phyloP scores from a whole-genome alignment of 2,329 filamentous ascomycete species.

The Aspergillus carbonarius region DNA sequence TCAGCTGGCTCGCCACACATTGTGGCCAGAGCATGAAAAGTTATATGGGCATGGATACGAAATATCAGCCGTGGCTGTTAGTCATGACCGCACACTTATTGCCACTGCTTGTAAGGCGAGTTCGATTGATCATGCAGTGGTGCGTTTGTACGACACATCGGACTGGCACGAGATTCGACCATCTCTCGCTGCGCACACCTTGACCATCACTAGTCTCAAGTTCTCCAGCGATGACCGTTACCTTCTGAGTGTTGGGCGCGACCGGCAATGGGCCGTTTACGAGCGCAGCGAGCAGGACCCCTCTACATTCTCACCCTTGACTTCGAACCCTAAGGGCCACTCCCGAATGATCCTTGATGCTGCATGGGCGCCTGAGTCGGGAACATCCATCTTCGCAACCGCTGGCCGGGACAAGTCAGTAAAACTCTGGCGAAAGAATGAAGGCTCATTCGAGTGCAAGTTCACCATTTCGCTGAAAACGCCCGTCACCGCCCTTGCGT shows the following conservation, averaged over 20 bases:
- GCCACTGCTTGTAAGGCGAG: slow-evolving; percentile 93
- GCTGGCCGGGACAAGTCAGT: slow-evolving; percentile 86
- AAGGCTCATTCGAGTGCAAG: slow-evolving; percentile 52
- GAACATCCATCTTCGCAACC: slow-evolving; percentile 68
- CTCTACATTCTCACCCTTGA: slow-evolving; percentile 56
- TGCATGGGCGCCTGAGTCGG: slow-evolving; percentile 67
- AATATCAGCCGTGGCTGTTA: slow-evolving; percentile 81
- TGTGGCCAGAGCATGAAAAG: slow-evolving; percentile 96
- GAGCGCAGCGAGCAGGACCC: slow-evolving; percentile 46
- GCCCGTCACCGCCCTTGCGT: slow-evolving; percentile 71
- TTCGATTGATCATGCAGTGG: slow-evolving; percentile 89
- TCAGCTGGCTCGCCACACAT: slow-evolving; percentile 79
- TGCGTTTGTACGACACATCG: slow-evolving; percentile 82
- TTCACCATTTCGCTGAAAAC: slow-evolving; percentile 55
- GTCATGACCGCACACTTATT: slow-evolving; percentile 70
- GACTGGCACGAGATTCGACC: slow-evolving; percentile 87
- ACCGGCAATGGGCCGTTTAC: slow-evolving; percentile 89
- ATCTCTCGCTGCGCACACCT: slow-evolving; percentile 75
- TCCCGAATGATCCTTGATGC: slow-evolving; percentile 88
- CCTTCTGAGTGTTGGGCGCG: slow-evolving; percentile 84
- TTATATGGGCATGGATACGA: slow-evolving; percentile 98
- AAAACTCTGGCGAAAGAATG: slow-evolving; percentile 62
- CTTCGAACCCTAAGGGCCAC: slow-evolving; percentile 79
- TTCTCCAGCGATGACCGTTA: slow-evolving; percentile 74
- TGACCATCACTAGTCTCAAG: slow-evolving; percentile 79